Conservation (phyloP, 2,329 filamentous ascomycete genomes). For the Exophiala xenobiotica region DNA sequence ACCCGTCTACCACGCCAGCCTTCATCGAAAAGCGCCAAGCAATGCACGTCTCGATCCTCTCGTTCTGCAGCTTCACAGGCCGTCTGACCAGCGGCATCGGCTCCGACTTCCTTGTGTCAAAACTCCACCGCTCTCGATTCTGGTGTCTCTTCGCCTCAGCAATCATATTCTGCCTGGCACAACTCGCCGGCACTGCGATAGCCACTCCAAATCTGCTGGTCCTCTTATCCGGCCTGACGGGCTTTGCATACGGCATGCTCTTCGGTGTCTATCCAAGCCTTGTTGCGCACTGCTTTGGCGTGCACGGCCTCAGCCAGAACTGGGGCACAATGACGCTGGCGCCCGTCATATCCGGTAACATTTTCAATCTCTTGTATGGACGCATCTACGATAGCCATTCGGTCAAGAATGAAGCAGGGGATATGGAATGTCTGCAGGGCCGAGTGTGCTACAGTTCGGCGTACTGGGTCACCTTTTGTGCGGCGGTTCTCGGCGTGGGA, state of each 20-base stretch:
- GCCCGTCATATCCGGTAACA: conserved; percentile 76
- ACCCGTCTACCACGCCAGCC: conserved; percentile 67
- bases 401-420: conserved; percentile 61
- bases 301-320: conserved; percentile 85
- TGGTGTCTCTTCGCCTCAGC: conserved; percentile 87
- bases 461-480: conserved; percentile 66
- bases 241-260: conserved; percentile 86
- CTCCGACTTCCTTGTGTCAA: conserved; percentile 84
- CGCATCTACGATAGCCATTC: conserved; percentile 79
- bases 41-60: conserved; percentile 92
- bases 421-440: conserved; percentile 73
- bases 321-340: conserved; percentile 95
- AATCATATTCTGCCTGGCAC: conserved; percentile 73
- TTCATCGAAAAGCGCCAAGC: conserved; percentile 81
- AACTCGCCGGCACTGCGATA: conserved; percentile 72
- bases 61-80: conserved; percentile 79
- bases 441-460: conserved; percentile 76
- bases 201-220: conserved; percentile 74
- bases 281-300: conserved; percentile 85
- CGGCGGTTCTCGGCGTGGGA: conserved; percentile 19
- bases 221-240: conserved; percentile 77
- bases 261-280: conserved; percentile 94
- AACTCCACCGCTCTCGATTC: conserved; percentile 73
- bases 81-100: conserved; percentile 81
- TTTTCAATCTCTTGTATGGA: conserved; percentile 93